Evolutionary conservation across 2,329 filamentous ascomycete species (phyloP).

Genomic region (Talaromyces sp.): DNA sequence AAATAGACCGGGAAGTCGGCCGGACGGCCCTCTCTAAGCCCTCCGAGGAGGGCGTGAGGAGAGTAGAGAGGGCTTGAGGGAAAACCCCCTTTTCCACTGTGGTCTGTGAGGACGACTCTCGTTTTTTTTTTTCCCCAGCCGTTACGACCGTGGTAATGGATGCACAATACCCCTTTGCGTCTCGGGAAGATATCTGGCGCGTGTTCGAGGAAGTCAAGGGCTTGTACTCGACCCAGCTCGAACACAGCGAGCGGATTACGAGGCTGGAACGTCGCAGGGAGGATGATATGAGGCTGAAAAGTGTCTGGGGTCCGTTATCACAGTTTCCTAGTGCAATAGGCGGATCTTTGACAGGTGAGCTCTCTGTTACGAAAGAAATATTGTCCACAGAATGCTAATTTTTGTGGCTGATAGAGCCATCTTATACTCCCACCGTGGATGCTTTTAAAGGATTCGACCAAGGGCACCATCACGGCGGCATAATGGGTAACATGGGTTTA

Average conservation of each 20-base stretch:
- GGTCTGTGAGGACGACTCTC: neutral
- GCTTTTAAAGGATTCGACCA: conserved; percentile 84
- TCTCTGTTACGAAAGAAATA: neutral
- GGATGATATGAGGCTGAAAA: conserved; percentile 66
- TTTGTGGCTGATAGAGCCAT: conserved; percentile 55
- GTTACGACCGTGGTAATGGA: conserved; percentile 46
- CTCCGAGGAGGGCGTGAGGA: conserved; percentile 23
- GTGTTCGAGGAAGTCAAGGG: conserved; percentile 59
- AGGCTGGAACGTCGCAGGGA: conserved; percentile 59
- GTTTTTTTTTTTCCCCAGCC: neutral
- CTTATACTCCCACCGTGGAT: conserved; percentile 74
- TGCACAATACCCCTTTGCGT: conserved; percentile 60
- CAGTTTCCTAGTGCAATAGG: conserved; percentile 83
- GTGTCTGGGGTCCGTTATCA: conserved; percentile 78
- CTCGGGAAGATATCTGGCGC: conserved; percentile 62
- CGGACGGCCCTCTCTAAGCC: conserved; percentile 32
- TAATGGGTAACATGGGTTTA: conserved; percentile 76
- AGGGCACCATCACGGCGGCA: conserved; percentile 73
- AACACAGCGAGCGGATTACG: conserved; percentile 58
- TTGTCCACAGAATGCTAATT: neutral
- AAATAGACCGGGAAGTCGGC: conserved; percentile 28
- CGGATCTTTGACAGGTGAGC: conserved; percentile 78
- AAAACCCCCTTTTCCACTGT: neutral
- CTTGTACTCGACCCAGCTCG: conserved; percentile 56
- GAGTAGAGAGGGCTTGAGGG: conserved; percentile 14